Conservation (phyloP, 2,329 filamentous ascomycete genomes). For the Calonectria naviculata region DNA sequence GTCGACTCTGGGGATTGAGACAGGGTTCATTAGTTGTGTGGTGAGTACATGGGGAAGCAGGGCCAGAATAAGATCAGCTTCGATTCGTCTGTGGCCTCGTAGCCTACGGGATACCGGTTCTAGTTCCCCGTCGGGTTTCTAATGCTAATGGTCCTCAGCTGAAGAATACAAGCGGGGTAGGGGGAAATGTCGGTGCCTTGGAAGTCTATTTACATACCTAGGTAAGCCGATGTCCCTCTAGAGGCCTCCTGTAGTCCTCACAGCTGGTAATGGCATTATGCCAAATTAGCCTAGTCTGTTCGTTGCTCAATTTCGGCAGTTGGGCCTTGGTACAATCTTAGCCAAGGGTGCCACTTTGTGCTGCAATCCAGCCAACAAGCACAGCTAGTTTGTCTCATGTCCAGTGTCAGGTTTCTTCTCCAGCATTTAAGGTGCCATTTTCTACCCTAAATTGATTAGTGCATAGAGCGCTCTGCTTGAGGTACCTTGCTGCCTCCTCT, state of each 20-base stretch:
- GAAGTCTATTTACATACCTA: not conserved
- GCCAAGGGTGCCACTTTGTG: not conserved
- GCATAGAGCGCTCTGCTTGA: no score
- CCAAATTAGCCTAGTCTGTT: not conserved
- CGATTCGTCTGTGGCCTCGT: not conserved
- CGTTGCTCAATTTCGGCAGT: slow-evolving; percentile 3
- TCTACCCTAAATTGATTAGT: not conserved
- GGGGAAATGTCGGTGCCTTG: not conserved
- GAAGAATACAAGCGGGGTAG: not conserved
- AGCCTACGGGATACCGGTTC: not conserved
- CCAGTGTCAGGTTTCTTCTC: not conserved
- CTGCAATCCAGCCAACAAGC: not conserved
- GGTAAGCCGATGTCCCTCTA: no score
- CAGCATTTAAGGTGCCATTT: not conserved
- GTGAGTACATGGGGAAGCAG: not conserved
- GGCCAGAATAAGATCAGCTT: not conserved
- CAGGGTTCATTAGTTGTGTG: not conserved
- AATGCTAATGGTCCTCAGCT: no score
- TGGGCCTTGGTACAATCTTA: not conserved
- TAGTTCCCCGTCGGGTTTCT: not conserved
- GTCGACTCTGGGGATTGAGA: not conserved
- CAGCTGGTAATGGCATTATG: not conserved
- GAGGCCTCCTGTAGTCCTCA: not conserved
- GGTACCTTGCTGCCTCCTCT: not conserved
- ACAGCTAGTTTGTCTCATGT: not conserved